A percentile compares a stretch with the other conserved stretches of the same genome.
Evolutionary conservation across 768 basidiomycete genomes (phyloP).

Genomic region (Pleurotus citrinopileatus): DNA sequence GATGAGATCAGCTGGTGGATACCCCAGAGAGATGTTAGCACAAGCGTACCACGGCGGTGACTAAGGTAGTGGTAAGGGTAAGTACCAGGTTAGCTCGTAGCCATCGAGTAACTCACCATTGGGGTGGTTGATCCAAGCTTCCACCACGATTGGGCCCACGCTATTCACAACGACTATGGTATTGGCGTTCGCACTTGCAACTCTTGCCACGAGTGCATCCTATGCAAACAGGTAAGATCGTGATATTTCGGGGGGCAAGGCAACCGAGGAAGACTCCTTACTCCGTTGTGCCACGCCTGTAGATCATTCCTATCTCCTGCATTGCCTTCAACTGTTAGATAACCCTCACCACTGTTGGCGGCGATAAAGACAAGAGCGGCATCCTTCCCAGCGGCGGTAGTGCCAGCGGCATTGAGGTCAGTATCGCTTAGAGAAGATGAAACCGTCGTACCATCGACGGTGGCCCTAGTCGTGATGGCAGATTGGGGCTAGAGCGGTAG

Average conservation of each 20-base stretch:
- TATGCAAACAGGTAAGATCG: slow-evolving; percentile 15
- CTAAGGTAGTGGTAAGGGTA: slow-evolving; percentile 15
- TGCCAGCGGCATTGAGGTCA: slow-evolving; percentile 42
- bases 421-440: slow-evolving; percentile 48
- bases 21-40: not conserved
- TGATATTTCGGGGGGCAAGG: not conserved
- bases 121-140: slow-evolving; percentile 54
- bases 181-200: slow-evolving; percentile 52
- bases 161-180: slow-evolving; percentile 68
- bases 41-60: slow-evolving; percentile 34
- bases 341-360: slow-evolving; percentile 42
- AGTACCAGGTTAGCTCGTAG: not conserved
- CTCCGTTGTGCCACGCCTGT: slow-evolving; percentile 49
- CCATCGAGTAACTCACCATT: slow-evolving; percentile 33
- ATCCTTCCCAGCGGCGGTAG: slow-evolving; percentile 40
- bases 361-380: slow-evolving; percentile 56
- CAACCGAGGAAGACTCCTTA: slow-evolving; percentile 15
- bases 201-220: slow-evolving; percentile 46
- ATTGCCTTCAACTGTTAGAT: slow-evolving; percentile 49
- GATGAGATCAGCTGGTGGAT: not conserved
- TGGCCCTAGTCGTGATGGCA: slow-evolving; percentile 42
- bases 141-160: slow-evolving; percentile 57
- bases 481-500: slow-evolving; percentile 31
- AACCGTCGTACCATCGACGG: slow-evolving; percentile 36
- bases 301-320: slow-evolving; percentile 52